These are phyloP conservation scores for Castanopsis chinensis DNA, from an alignment of 306 rosid genomes.

Conservation along the genomic window DNA sequence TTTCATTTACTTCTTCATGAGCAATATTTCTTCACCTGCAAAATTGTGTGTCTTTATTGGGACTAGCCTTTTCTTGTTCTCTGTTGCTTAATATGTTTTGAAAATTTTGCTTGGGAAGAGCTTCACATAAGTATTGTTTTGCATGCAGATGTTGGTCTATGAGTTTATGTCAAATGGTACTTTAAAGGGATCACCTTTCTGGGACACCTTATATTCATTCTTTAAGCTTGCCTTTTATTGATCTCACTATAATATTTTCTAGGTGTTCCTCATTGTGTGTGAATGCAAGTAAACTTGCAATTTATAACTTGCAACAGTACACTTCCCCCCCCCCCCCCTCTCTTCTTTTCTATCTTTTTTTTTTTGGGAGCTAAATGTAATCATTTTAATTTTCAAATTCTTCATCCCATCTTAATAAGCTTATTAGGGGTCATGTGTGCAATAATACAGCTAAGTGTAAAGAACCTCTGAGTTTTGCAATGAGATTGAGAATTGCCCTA, in stretches of 20 bases:
- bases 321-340: no score
- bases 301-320: no score
- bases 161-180: slow-evolving; percentile 91
- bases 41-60: neutral
- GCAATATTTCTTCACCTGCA: neutral
- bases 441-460: slow-evolving; percentile 45
- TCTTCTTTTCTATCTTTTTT: no score
- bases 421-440: slow-evolving; percentile 1
- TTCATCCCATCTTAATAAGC: neutral
- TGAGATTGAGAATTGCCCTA: slow-evolving; percentile 67
- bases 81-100: slow-evolving; percentile 12
- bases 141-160: slow-evolving; percentile 81
- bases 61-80: slow-evolving; percentile 9
- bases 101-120: neutral
- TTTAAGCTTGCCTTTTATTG: slow-evolving; percentile 3
- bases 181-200: slow-evolving; percentile 74
- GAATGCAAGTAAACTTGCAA: no score
- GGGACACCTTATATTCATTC: slow-evolving; percentile 41
- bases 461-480: slow-evolving; percentile 45
- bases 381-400: no score
- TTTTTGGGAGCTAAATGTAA: no score
- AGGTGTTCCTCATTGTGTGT: no score
- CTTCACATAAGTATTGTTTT: neutral
- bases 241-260: no score
- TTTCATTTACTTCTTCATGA: neutral